Conservation (phyloP, 441 rosid genomes). For the Jatropha multifida region DNA sequence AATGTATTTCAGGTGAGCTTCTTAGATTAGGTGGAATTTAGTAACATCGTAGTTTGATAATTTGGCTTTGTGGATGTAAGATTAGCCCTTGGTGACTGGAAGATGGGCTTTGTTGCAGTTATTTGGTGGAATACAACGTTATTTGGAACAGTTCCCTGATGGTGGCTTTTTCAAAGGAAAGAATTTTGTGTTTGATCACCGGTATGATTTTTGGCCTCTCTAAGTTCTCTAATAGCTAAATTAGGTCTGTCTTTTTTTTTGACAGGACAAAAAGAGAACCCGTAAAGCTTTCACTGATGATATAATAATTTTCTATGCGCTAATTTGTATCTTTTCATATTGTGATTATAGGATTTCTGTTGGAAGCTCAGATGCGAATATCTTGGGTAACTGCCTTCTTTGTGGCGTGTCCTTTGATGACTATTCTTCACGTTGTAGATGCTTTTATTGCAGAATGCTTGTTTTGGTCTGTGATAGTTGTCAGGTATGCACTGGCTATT, state of each 20-base stretch:
- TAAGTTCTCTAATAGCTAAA: not conserved
- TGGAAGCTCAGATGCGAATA: conserved; percentile 61
- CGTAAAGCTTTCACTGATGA: not conserved
- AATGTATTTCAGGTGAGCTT: conserved; percentile 75
- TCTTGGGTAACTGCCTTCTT: conserved; percentile 69
- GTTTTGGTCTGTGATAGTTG: conserved; percentile 82
- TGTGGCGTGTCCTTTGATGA: conserved; percentile 71
- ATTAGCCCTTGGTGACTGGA: conserved; percentile 13
- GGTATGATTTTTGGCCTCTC: conserved; percentile 43
- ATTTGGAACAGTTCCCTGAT: conserved; percentile 84
- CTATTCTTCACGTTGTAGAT: conserved; percentile 80
- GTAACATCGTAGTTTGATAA: not conserved
- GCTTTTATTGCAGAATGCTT: conserved; percentile 82
- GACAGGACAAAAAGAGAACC: not conserved
- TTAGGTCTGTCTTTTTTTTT: not conserved
- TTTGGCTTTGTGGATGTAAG: conserved; percentile 6
- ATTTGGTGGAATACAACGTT: conserved; percentile 91
- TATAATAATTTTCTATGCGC: not conserved
- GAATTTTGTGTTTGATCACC: conserved; percentile 91
- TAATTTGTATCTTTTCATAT: conserved; percentile 10
- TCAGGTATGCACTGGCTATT: conserved; percentile 43
- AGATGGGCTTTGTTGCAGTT: conserved; percentile 51
- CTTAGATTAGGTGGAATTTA: not conserved
- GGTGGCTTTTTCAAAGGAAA: conserved; percentile 94
- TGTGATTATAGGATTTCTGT: conserved; percentile 70